Percentiles rank a stretch among this genome's conserved stretches.
phyloP scores from a whole-genome alignment of 176 grass and related monocot species.

The Lolium rigidum region DNA sequence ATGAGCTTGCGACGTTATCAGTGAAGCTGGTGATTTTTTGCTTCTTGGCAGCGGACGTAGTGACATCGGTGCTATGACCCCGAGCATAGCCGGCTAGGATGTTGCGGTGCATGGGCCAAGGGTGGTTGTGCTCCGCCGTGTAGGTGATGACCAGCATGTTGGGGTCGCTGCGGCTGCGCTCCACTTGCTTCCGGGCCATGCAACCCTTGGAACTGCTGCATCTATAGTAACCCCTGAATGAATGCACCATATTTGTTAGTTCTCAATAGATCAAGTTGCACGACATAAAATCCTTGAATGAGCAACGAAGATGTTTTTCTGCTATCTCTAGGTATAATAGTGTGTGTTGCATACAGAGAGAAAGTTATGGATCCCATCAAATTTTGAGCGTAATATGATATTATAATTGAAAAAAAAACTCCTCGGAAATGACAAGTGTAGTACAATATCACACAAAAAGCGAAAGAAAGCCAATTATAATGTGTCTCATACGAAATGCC shows the following conservation, averaged over 20 bases:
- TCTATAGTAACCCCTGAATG: constrained; percentile 92
- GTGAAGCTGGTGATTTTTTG: constrained; percentile 34
- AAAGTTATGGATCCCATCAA: too few species aligned
- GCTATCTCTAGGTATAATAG: too few species aligned
- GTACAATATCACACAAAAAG: too few species aligned
- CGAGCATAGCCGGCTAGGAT: constrained; percentile 83
- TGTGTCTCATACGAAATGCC: too few species aligned
- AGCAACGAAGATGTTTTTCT: too few species aligned
- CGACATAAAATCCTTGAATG: too few species aligned
- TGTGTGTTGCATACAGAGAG: too few species aligned
- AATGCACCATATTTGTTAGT: background rate
- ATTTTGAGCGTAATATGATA: too few species aligned
- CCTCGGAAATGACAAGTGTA: too few species aligned
- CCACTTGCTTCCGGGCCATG: constrained; percentile 93
- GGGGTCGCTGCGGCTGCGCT: constrained; percentile 92
- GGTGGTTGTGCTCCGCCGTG: constrained; percentile 94
- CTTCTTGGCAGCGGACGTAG: constrained; percentile 32
- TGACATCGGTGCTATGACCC: constrained; percentile 37
- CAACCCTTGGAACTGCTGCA: constrained; percentile 98
- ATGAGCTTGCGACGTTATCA: background rate
- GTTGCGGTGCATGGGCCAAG: constrained; percentile 91
- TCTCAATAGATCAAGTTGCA: too few species aligned
- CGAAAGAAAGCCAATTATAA: too few species aligned
- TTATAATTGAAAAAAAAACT: too few species aligned
- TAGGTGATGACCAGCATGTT: constrained; percentile 97